Conservation (phyloP, 495 filamentous ascomycete species). For the Penicillium silybi region DNA sequence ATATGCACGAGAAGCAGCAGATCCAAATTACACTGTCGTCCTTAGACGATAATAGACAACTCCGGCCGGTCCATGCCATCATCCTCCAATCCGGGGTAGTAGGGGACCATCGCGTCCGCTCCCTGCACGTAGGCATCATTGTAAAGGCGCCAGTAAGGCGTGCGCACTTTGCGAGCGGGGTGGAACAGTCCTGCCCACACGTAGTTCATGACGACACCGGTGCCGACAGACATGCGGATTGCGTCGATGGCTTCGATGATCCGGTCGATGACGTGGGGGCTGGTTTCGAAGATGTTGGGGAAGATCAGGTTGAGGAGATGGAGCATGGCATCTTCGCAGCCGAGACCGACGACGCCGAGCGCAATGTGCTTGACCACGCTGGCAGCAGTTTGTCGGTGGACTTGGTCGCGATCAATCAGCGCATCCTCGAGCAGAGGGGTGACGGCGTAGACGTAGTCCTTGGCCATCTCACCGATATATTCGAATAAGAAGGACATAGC, state of each 20-base stretch:
- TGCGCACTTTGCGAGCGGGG: constrained; percentile 87
- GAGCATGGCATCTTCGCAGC: constrained; percentile 98
- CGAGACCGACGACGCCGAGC: constrained; percentile 89
- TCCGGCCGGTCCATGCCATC: constrained; percentile 73
- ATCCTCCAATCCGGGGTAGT: constrained; percentile 80
- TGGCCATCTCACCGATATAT: constrained; percentile 99
- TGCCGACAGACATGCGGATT: constrained; percentile 89
- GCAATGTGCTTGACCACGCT: constrained; percentile 97
- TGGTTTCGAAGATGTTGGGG: constrained; percentile 97
- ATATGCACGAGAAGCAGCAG: constrained; percentile 21
- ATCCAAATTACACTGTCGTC: constrained; percentile 14
- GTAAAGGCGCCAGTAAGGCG: constrained; percentile 91
- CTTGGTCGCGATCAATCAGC: constrained; percentile 96
- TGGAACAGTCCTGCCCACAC: constrained; percentile 97
- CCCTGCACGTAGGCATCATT: constrained; percentile 95
- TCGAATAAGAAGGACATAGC: constrained; percentile 96
- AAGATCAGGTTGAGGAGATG: constrained; percentile 94
- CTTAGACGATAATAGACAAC: constrained; percentile 76
- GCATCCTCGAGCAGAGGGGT: constrained; percentile 97
- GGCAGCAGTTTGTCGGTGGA: constrained; percentile 95
- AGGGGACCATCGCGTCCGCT: constrained; percentile 93
- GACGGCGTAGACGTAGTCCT: constrained; percentile 98
- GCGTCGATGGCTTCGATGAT: constrained; percentile 96
- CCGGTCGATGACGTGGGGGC: constrained; percentile 96
- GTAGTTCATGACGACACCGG: constrained; percentile 92